Conservation (phyloP, 495 filamentous ascomycete species). For the Hapsidospora chrysogenum region DNA sequence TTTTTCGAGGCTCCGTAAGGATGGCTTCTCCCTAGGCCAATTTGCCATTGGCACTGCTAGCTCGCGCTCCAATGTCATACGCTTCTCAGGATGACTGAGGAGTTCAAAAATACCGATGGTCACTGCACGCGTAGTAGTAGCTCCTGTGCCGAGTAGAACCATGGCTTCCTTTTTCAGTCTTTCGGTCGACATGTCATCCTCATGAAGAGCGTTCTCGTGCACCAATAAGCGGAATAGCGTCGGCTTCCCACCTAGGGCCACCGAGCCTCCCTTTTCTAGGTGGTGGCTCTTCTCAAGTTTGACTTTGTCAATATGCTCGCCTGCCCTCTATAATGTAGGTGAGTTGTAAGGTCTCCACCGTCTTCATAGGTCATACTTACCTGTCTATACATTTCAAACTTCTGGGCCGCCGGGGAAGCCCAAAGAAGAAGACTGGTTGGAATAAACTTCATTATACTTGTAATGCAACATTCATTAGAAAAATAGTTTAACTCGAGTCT, state of each 20-base stretch:
- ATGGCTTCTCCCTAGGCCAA: conserved; percentile 7
- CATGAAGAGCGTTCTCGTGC: conserved; percentile 12
- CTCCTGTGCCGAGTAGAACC: conserved; percentile 11
- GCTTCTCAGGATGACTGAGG: conserved; percentile 7
- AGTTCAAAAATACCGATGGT: conserved; percentile 13
- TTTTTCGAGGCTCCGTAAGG: conserved; percentile 25
- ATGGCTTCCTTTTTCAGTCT: conserved; percentile 17
- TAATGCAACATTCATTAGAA: too few relatives aligned
- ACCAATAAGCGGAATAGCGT: conserved; percentile 4
- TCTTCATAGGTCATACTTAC: too few relatives aligned
- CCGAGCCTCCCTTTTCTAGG: background rate
- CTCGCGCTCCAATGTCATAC: conserved; percentile 11
- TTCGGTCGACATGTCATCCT: conserved; percentile 8
- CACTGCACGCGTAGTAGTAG: conserved; percentile 12
- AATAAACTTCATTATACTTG: conserved; percentile 1
- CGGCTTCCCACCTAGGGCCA: too few relatives aligned
- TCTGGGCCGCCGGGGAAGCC: conserved; percentile 6
- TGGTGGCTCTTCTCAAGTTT: background rate
- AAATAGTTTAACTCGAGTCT: background rate
- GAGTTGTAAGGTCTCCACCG: too few relatives aligned
- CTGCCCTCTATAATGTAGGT: background rate
- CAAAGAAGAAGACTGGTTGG: conserved; percentile 4
- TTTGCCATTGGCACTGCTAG: conserved; percentile 9
- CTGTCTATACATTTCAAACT: conserved; percentile 6
- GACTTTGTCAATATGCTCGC: background rate